Evolutionary conservation across 371 early-diverging fungal genomes (phyloP).

Genomic region (Mucor irregularis): DNA sequence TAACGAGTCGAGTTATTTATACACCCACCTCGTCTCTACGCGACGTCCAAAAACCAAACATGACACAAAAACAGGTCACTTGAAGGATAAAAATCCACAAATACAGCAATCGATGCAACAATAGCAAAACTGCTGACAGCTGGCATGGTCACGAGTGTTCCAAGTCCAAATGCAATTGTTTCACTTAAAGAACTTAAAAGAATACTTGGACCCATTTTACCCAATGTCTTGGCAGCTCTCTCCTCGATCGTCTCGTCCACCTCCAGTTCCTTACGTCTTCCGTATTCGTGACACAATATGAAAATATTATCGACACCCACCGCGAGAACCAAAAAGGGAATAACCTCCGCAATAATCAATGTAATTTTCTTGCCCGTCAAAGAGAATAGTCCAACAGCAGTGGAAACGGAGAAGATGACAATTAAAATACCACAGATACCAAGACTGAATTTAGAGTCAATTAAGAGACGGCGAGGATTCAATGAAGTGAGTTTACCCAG

Average conservation of each 20-base stretch:
- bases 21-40: slow-evolving; percentile 46
- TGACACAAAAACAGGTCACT: slow-evolving; percentile 70
- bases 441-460: slow-evolving; percentile 72
- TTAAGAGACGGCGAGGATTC: slow-evolving; percentile 52
- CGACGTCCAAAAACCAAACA: slow-evolving; percentile 71
- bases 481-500: slow-evolving; percentile 53
- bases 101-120: slow-evolving; percentile 74
- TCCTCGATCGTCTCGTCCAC: slow-evolving; percentile 46
- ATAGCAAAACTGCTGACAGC: slow-evolving; percentile 77
- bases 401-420: slow-evolving; percentile 70
- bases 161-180: slow-evolving; percentile 73
- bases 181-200: slow-evolving; percentile 68
- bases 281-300: slow-evolving; percentile 71
- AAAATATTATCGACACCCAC: slow-evolving; percentile 85
- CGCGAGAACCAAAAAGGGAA: slow-evolving; percentile 79
- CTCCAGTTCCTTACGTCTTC: slow-evolving; percentile 40
- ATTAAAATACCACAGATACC: slow-evolving; percentile 72
- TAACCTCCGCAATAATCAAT: slow-evolving; percentile 79
- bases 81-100: slow-evolving; percentile 75
- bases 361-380: slow-evolving; percentile 68
- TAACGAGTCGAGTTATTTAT: too few species aligned
- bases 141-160: slow-evolving; percentile 74
- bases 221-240: slow-evolving; percentile 59
- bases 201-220: slow-evolving; percentile 74
- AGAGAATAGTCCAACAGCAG: slow-evolving; percentile 71